Percentiles rank a stretch among this genome's conserved stretches.
phyloP scores from a whole-genome alignment of 192 early-diverging fungal genomes.

The Paraglomus brasilianum region DNA sequence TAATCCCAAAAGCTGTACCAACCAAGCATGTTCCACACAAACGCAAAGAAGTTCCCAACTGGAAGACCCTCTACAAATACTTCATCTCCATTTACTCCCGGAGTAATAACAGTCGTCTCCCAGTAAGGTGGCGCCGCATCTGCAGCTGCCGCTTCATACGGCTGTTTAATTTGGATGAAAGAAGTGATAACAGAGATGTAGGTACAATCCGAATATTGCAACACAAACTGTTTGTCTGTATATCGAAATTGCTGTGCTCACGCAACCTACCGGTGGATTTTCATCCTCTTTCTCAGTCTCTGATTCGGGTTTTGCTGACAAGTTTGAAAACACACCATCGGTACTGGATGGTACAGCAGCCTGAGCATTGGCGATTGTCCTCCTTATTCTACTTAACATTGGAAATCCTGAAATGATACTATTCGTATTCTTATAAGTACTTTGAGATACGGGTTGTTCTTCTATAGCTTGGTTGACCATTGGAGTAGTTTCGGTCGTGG shows the following conservation, averaged over 20 bases:
- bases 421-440: neutral
- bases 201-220: slow-evolving; percentile 40
- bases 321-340: slow-evolving; percentile 60
- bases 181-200: slow-evolving; percentile 32
- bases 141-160: slow-evolving; percentile 75
- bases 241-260: neutral
- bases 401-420: neutral
- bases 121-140: slow-evolving; percentile 76
- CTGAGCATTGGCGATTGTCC: slow-evolving; percentile 10
- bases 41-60: slow-evolving; percentile 74
- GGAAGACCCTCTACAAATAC: slow-evolving; percentile 90
- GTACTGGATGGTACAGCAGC: slow-evolving; percentile 39
- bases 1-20: slow-evolving; percentile 27
- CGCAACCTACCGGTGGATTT: slow-evolving; percentile 50
- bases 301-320: slow-evolving; percentile 56
- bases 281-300: slow-evolving; percentile 51
- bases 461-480: slow-evolving; percentile 7
- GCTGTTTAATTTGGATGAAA: slow-evolving; percentile 16
- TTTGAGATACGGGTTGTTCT: neutral
- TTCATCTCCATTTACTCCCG: slow-evolving; percentile 75
- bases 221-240: slow-evolving; percentile 19
- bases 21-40: slow-evolving; percentile 78
- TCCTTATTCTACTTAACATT: slow-evolving; percentile 16
- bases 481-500: slow-evolving; percentile 10
- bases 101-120: slow-evolving; percentile 73